A percentile compares a stretch with the other conserved stretches of the same genome.
phyloP scores from a whole-genome alignment of 495 filamentous ascomycete genomes.

The Trypethelium eluteriae region DNA sequence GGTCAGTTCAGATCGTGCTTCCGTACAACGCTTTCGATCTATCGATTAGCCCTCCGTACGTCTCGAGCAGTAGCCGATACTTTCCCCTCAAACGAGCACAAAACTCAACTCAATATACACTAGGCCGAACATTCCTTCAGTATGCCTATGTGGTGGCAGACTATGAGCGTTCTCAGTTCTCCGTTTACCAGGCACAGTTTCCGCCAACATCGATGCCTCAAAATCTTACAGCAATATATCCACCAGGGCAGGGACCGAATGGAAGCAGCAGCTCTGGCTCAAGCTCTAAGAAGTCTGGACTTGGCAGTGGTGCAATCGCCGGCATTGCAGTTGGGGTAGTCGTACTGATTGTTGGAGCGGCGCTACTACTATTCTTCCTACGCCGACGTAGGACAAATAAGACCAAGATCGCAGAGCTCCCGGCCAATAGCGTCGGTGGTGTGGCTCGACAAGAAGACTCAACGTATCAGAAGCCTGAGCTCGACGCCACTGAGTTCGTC shows the following conservation, averaged over 20 bases:
- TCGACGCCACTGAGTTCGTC: background rate
- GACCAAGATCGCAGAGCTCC: constrained; percentile 1
- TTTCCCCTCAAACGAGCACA: constrained; percentile 29
- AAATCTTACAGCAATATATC: constrained; percentile 11
- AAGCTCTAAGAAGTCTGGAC: background rate
- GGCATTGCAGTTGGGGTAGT: constrained; percentile 11
- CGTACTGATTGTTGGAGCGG: background rate
- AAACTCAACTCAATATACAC: constrained; percentile 25
- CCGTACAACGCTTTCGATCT: constrained; percentile 33
- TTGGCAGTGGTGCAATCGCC: constrained; percentile 16
- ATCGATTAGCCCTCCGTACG: constrained; percentile 13
- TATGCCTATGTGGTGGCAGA: constrained; percentile 34
- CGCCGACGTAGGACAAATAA: constrained; percentile 10
- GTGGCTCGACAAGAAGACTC: background rate
- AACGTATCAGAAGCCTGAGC: background rate
- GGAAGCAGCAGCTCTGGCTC: background rate
- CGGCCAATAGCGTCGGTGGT: background rate
- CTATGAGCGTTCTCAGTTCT: constrained; percentile 31
- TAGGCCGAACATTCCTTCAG: constrained; percentile 36
- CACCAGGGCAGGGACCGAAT: background rate
- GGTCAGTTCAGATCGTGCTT: constrained; percentile 22
- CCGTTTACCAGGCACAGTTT: constrained; percentile 22
- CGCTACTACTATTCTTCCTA: constrained; percentile 5
- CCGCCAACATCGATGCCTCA: constrained; percentile 3
- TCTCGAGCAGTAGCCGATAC: constrained; percentile 23